These are phyloP conservation scores for Ogataea allantospora DNA, from an alignment of 805 yeast species.

Conservation along the genomic window DNA sequence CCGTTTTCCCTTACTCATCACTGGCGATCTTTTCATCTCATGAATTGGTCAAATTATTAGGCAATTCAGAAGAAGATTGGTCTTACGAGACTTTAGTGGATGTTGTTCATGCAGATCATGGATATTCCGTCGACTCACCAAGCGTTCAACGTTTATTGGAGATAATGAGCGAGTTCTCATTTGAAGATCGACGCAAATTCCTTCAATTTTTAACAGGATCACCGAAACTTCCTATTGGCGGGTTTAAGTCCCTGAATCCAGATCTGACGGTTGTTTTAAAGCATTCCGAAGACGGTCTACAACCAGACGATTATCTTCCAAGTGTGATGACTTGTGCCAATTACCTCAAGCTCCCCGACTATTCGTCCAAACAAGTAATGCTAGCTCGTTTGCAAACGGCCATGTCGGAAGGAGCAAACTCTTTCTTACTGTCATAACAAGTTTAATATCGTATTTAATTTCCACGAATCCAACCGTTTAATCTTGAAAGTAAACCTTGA, in stretches of 20 bases:
- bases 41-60: conserved; percentile 73
- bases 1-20: conserved; percentile 76
- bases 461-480: conserved; percentile 24
- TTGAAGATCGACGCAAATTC: conserved; percentile 63
- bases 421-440: conserved; percentile 72
- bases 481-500: conserved; percentile 22
- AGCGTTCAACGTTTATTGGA: conserved; percentile 61
- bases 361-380: conserved; percentile 63
- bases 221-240: conserved; percentile 91
- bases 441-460: conserved; percentile 8
- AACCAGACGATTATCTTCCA: conserved; percentile 80
- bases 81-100: conserved; percentile 55
- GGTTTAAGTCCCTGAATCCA: conserved; percentile 80
- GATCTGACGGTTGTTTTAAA: conserved; percentile 84
- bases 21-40: conserved; percentile 67
- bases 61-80: conserved; percentile 89
- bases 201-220: conserved; percentile 90
- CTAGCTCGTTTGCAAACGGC: conserved; percentile 61
- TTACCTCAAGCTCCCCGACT: conserved; percentile 85
- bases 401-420: conserved; percentile 82
- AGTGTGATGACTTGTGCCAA: conserved; percentile 99
- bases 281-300: conserved; percentile 65
- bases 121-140: conserved; percentile 69
- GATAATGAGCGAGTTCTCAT: conserved; percentile 54
- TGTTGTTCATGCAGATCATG: conserved; percentile 83